phyloP scores from a whole-genome alignment of 2,329 filamentous ascomycete genomes.

The Chalaropsis ovoidea region DNA sequence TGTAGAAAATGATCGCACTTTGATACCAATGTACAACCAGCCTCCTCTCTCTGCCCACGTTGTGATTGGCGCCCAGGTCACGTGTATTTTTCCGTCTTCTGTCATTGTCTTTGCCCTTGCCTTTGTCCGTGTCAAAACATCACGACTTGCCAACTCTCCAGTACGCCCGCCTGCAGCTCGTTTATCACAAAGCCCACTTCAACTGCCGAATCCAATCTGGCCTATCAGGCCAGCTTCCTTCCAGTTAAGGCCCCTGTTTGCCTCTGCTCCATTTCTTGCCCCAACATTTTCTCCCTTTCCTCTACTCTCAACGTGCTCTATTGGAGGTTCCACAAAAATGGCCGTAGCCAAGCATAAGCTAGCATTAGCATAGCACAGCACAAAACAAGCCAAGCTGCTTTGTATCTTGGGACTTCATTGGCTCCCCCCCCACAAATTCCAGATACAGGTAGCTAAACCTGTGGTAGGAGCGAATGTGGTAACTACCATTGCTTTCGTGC shows the following conservation, averaged over 20 bases:
- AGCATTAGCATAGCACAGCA: slow-evolving; percentile 14
- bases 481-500: background rate
- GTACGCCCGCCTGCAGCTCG: background rate
- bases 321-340: slow-evolving; percentile 12
- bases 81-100: too few species aligned
- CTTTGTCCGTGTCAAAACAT: background rate
- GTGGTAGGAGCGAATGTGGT: background rate
- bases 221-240: background rate
- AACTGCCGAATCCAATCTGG: slow-evolving; percentile 3
- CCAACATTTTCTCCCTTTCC: slow-evolving; percentile 14
- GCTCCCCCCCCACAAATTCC: background rate
- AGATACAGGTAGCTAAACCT: background rate
- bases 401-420: background rate
- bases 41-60: too few species aligned
- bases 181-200: background rate
- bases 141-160: background rate
- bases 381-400: background rate
- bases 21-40: too few species aligned
- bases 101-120: background rate
- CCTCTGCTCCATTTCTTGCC: slow-evolving; percentile 19
- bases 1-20: too few species aligned
- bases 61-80: too few species aligned
- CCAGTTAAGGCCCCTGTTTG: slow-evolving; percentile 2
- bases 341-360: slow-evolving; percentile 1
- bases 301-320: background rate